These are phyloP conservation scores for Gnomoniopsis sp. DNA, from an alignment of 2,329 filamentous ascomycete species.

Conservation along the genomic window DNA sequence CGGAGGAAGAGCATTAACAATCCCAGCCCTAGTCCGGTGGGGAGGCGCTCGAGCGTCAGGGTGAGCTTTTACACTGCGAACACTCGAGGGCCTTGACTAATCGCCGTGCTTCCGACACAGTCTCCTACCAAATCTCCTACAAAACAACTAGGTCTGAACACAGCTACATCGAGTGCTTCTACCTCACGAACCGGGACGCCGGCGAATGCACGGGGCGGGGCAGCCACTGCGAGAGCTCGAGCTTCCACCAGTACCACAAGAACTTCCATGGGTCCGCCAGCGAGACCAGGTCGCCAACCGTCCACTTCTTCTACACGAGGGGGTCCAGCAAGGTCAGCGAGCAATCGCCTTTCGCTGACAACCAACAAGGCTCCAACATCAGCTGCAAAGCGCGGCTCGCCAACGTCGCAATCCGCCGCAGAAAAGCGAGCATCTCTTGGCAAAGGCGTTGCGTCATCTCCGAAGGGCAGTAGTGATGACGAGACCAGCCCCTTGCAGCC, in stretches of 20 bases:
- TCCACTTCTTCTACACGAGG: conserved; percentile 39
- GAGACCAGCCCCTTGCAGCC: conserved; percentile 44
- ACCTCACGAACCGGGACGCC: conserved; percentile 65
- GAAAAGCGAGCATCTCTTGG: conserved; percentile 34
- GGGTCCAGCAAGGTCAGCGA: conserved; percentile 34
- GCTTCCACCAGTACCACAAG: conserved; percentile 48
- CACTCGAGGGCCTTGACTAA: neutral
- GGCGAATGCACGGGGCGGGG: conserved; percentile 47
- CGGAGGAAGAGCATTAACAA: conserved; percentile 70
- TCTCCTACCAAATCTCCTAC: conserved; percentile 78
- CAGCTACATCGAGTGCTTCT: conserved; percentile 50
- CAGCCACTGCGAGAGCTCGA: conserved; percentile 48
- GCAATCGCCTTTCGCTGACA: conserved; percentile 37
- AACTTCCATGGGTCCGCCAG: conserved; percentile 66
- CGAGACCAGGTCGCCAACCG: conserved; percentile 41
- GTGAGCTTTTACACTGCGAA: conserved; percentile 36
- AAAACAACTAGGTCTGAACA: conserved; percentile 62
- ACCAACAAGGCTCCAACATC: conserved; percentile 37
- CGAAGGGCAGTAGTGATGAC: conserved; percentile 45
- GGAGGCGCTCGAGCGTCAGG: conserved; percentile 58
- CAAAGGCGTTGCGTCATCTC: conserved; percentile 33
- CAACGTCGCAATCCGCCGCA: conserved; percentile 40
- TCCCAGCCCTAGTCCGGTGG: conserved; percentile 68
- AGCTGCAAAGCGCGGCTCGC: conserved; percentile 13
- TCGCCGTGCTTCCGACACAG: conserved; percentile 35